Evolutionary conservation across 1,284 basidiomycete genomes (phyloP), one percentile per base, ranked within the genome.

Genomic region (Schizophyllum commune): DNA sequence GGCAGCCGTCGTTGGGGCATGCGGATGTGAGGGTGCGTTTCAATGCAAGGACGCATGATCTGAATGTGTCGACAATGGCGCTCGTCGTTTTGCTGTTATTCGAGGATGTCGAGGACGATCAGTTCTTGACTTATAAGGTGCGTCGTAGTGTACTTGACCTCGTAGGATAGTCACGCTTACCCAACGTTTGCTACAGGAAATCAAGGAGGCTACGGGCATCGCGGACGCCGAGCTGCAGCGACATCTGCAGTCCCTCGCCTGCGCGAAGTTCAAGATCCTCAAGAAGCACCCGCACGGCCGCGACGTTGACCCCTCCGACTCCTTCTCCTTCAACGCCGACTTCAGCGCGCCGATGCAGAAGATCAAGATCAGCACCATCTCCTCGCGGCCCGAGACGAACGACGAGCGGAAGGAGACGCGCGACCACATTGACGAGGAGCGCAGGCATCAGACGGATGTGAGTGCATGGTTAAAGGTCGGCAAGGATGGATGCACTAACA

Each of bases 291-390:
- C 97, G 1, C 86, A 91, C 57, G 85, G 92, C 2, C 84, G 94
- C 47, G 95, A 98, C 51, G 81, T 99, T 54, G 77, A 84, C 60
- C 68, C 77, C 0, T 77, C 77, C 15, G 97, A 99, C 71, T 80
- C 82, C 0, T 99, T 99, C 73, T 86, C 89, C 0, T 99, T 98
- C 81, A 98, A 99, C 68, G 70, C 75, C 15, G 81, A 83, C 56
- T 99, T 99, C 73, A 83, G 86, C 0, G 85, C 87, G 22, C 83
- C 88, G 0, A 78, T 98, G 67, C 91, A 92, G 66, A 88, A 92
- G 72, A 93, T 99, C 75, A 99, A 98, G 78, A 97, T 99, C 63
- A 85, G 88, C 66, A 97, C 95, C 5, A 79, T 99, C 9, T 90
- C 93, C 69, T 86, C 80, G 69, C 93, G 81, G 63, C 89, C 98